A percentile compares a stretch with the other conserved stretches of the same genome.
Conservation (phyloP, 805 yeast genomes). For the Nakazawaea anatomiae region DNA sequence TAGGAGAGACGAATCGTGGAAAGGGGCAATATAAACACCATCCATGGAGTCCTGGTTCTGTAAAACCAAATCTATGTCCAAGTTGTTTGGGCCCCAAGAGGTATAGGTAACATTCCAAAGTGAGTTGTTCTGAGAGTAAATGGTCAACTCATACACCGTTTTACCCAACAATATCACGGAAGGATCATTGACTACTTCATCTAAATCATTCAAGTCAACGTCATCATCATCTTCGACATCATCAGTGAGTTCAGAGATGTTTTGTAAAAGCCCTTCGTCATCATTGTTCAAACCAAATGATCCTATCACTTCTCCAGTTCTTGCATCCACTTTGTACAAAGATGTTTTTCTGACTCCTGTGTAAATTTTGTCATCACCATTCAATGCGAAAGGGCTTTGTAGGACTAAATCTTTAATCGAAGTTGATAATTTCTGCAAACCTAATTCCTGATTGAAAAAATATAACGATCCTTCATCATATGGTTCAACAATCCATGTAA, state of each 20-base stretch:
- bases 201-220: constrained; percentile 11
- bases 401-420: constrained; percentile 70
- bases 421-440: constrained; percentile 77
- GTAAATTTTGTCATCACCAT: constrained; percentile 73
- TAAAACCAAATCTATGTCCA: constrained; percentile 49
- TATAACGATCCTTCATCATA: constrained; percentile 77
- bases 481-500: constrained; percentile 89
- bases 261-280: constrained; percentile 13
- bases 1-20: constrained; percentile 71
- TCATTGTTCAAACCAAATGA: constrained; percentile 53
- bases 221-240: constrained; percentile 10
- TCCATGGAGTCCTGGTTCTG: constrained; percentile 59
- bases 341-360: constrained; percentile 81
- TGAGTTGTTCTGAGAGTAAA: constrained; percentile 66
- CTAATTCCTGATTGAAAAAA: constrained; percentile 68
- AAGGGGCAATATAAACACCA: constrained; percentile 74
- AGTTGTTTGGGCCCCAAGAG: constrained; percentile 87
- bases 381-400: constrained; percentile 79
- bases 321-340: constrained; percentile 65
- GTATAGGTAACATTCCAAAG: constrained; percentile 81
- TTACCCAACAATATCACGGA: constrained; percentile 56
- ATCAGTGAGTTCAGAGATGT: constrained; percentile 9
- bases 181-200: constrained; percentile 3
- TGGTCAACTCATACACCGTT: constrained; percentile 65
- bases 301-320: constrained; percentile 66